Evolutionary conservation across 2,329 filamentous ascomycete species (phyloP).

Genomic region (Curvularia hawaiiensis): DNA sequence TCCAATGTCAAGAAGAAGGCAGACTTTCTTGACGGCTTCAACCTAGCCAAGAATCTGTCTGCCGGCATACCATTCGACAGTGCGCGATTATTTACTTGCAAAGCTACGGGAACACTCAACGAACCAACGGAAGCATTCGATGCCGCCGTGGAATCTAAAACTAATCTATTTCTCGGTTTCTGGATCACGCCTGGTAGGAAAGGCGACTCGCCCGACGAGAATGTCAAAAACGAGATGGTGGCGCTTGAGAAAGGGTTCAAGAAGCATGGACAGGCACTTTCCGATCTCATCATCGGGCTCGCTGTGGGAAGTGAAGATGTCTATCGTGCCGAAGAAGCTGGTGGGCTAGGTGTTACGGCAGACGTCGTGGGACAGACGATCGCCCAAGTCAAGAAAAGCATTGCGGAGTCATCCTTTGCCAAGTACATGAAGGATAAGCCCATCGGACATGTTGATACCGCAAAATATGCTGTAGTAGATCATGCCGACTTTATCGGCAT

Average conservation of each 20-base stretch:
- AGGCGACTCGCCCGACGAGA: conserved; percentile 49
- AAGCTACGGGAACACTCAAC: conserved; percentile 49
- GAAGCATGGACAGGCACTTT: conserved; percentile 56
- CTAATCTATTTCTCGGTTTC: conserved; percentile 41
- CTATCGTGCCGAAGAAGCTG: conserved; percentile 59
- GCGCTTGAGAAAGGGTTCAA: conserved; percentile 40
- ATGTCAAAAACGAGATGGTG: conserved; percentile 34
- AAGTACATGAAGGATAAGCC: conserved; percentile 49
- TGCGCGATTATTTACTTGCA: conserved; percentile 74
- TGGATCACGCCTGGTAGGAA: conserved; percentile 27
- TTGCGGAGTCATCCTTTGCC: conserved; percentile 64
- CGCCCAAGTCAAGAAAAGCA: conserved; percentile 41
- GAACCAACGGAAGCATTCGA: conserved; percentile 60
- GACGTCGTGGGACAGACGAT: conserved; percentile 65
- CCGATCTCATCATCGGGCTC: conserved; percentile 47
- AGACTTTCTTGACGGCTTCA: conserved; percentile 33
- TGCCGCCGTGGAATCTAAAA: conserved; percentile 41
- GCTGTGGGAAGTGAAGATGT: conserved; percentile 52
- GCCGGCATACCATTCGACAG: conserved; percentile 65
- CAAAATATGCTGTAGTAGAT: conserved; percentile 28
- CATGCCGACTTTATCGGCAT: conserved; percentile 42
- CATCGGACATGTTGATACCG: conserved; percentile 44
- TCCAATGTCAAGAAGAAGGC: conserved; percentile 25
- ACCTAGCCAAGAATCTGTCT: conserved; percentile 27
- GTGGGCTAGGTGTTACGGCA: conserved; percentile 67